phyloP scores from a whole-genome alignment of 1,284 basidiomycete genomes.

The Sanghuangporus baumii region DNA sequence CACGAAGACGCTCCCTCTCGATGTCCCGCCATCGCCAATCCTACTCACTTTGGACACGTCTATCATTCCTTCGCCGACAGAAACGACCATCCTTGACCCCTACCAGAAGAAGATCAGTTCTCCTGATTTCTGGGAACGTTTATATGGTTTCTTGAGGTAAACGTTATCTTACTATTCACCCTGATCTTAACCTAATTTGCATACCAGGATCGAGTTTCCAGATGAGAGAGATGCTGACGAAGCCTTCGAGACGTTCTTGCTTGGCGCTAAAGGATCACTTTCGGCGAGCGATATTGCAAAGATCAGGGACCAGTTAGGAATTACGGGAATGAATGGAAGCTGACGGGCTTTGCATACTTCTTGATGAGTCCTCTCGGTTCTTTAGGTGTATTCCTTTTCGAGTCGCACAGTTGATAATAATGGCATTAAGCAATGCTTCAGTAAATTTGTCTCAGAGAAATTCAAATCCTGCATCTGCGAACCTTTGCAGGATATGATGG shows the following conservation, averaged over 20 bases:
- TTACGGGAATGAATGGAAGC: slow-evolving; percentile 75
- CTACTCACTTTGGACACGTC: slow-evolving; percentile 57
- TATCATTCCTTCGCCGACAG: slow-evolving; percentile 37
- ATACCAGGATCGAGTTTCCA: slow-evolving; percentile 47
- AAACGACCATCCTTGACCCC: slow-evolving; percentile 39
- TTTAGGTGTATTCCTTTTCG: background rate
- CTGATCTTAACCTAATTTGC: background rate
- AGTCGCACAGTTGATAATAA: background rate
- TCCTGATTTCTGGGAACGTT: slow-evolving; percentile 71
- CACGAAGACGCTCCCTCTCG: slow-evolving; percentile 28
- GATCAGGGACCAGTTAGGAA: slow-evolving; percentile 70
- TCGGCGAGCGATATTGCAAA: slow-evolving; percentile 71
- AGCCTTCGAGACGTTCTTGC: slow-evolving; percentile 73
- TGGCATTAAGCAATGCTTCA: too few relatives aligned
- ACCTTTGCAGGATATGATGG: too few relatives aligned
- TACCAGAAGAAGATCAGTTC: slow-evolving; percentile 68
- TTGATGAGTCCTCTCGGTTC: background rate
- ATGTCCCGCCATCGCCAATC: slow-evolving; percentile 54
- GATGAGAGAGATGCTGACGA: slow-evolving; percentile 46
- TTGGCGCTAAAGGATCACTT: slow-evolving; percentile 62
- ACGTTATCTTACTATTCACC: background rate
- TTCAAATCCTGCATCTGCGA: too few relatives aligned
- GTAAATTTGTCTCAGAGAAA: too few relatives aligned
- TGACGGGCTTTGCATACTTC: slow-evolving; percentile 26
- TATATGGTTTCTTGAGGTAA: slow-evolving; percentile 61